Conservation (phyloP, 352 stramenopile genomes). For the Phytopythium sindhum region DNA sequence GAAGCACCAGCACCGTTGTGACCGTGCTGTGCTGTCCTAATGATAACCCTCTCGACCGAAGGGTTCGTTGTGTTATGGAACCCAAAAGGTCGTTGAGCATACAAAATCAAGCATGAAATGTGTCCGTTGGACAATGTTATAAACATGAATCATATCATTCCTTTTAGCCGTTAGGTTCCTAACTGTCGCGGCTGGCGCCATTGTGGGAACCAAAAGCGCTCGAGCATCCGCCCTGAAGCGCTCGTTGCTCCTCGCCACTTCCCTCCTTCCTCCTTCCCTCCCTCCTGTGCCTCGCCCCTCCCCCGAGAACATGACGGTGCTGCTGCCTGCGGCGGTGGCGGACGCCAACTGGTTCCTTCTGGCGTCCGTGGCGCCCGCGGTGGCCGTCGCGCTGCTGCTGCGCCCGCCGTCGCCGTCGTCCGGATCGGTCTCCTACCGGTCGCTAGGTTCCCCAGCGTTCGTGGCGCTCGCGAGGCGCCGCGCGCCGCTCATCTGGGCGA, state of each 20-base stretch:
- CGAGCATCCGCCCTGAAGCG: no score
- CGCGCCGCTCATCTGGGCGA: constrained; percentile 32
- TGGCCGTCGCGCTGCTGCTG: constrained; percentile 34
- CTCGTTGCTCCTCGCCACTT: neutral
- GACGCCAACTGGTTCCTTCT: constrained; percentile 71
- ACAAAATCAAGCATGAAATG: no score
- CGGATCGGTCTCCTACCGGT: constrained; percentile 12
- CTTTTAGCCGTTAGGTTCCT: no score
- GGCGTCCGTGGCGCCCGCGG: constrained; percentile 19
- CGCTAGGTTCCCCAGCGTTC: neutral
- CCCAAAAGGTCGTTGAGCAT: no score
- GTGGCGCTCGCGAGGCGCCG: constrained; percentile 14
- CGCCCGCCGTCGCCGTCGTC: constrained; percentile 23
- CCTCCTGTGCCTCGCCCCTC: neutral
- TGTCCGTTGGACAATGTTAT: no score
- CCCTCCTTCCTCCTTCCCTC: neutral
- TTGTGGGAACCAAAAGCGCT: no score
- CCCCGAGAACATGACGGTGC: constrained; percentile 47
- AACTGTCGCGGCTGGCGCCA: no score
- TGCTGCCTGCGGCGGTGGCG: constrained; percentile 61
- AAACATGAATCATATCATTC: no score
- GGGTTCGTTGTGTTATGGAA: no score
- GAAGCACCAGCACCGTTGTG: no score
- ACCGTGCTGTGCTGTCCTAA: no score
- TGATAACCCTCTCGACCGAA: no score